Evolutionary conservation across 2,329 filamentous ascomycete genomes (phyloP), one percentile per base, ranked within the genome.

Genomic region (Pyricularia sp.): DNA sequence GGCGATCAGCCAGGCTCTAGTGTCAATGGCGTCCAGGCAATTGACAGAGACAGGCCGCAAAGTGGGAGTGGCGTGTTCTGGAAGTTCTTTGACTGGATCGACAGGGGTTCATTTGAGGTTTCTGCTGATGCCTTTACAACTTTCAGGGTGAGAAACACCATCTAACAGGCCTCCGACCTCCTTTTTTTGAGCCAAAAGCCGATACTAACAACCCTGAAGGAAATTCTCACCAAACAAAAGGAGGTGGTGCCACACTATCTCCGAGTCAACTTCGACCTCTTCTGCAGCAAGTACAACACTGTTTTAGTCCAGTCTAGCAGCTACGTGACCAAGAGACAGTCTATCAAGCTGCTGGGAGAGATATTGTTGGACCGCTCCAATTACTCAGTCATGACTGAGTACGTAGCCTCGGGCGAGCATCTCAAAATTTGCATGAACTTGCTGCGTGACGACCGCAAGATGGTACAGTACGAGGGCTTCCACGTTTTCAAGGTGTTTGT

Each of bases 401-500:
- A 97, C 74, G 94, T 99, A 66, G 93, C 96, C 75, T 88, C 89
- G 62, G 93, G 93, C 66, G 93, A 97, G 74, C 93, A 99, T 73
- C 84, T 99, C 70, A 99, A 99, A 79, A 89, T 97, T 68, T 94
- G 93, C 79, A 99, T 99, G 94, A 97, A 96, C 75, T 82, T 99
- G 66, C 80, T 99, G 67, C 88, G 92, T 70, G 94, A 97, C 75
- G 93, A 97, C 75, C 86, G 93, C 70, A 94, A 96, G 76, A 99
- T 99, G 93, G 94, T 99, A 67, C 94, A 97, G 77, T 99, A 99
- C 75, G 94, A 99, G 75, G 94, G 93, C 8, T 99, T 99, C 75
- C 94, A 99, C 74, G 93, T 99, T 57, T 99, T 99, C 83, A 99
- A 99, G 81, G 93, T 99, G 68, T 99, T 99, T 76, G 94, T 97